Conservation (phyloP, 306 rosid genomes). For the Malus sylvestris region DNA sequence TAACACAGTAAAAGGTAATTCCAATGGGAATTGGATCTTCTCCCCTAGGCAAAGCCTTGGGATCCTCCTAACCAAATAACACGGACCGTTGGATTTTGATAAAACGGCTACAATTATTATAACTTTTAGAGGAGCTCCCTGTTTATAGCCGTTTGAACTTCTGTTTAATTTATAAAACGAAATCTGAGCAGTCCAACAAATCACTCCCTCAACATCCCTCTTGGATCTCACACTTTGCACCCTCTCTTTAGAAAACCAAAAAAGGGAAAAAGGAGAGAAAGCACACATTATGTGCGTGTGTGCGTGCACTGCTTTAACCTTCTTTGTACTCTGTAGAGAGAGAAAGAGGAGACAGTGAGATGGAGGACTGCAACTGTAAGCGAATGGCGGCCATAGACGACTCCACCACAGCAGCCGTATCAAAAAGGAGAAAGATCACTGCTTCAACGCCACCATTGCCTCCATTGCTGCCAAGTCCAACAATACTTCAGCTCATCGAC, state of each 20-base stretch:
- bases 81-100: no score
- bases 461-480: neutral
- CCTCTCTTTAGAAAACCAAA: slow-evolving; percentile 1
- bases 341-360: slow-evolving; percentile 5
- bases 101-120: no score
- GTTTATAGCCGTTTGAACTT: no score
- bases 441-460: neutral
- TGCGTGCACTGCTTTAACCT: neutral
- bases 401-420: slow-evolving; percentile 17
- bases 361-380: slow-evolving; percentile 40
- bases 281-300: neutral
- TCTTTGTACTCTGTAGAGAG: neutral
- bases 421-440: slow-evolving; percentile 47
- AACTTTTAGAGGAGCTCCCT: no score
- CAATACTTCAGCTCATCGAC: neutral
- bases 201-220: slow-evolving; percentile 30
- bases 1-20: neutral
- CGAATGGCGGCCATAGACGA: slow-evolving; percentile 33
- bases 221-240: slow-evolving; percentile 30
- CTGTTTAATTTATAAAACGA: neutral
- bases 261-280: neutral
- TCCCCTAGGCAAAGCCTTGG: no score
- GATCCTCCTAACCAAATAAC: no score
- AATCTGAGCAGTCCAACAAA: slow-evolving; percentile 44
- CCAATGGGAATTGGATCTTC: no score